Evolutionary conservation across 2,329 filamentous ascomycete species (phyloP), one percentile per base, ranked within the genome.

Genomic region (Bipolaris oryzae): DNA sequence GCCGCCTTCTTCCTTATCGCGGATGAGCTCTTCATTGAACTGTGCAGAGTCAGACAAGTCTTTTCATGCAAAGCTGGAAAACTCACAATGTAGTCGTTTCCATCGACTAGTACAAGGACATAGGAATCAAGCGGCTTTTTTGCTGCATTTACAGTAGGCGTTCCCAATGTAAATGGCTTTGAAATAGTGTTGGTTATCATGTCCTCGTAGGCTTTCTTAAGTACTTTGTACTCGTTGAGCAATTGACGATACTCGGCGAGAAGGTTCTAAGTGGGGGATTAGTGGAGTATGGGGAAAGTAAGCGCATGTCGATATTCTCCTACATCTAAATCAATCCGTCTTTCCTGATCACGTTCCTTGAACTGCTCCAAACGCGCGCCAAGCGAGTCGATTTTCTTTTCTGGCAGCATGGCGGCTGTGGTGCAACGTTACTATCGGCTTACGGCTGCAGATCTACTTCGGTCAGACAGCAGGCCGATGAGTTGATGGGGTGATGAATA

Each of bases 51-150:
- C 45, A 64, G 57, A 13, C 16, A 41, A 4, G 13, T 10, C 20
- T 21, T 13, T 7, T 2, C 16, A 15, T 9, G 23, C 41, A 5
- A 3, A 6, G 31, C 67, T 23, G 10, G 10, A 18, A 11, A 3
- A 53, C 64, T 44, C 42, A 72, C 70, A 20, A 81, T 66, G 63
- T 87, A 87, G 45, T 83, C 84, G 70, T 89, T 85, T 18, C 85
- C 86, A 54, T 89, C 86, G 11, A 89, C 75, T 0, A 89, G 75
- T 6, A 88, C 81, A 2, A 88, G 76, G 1, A 85, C 84, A 62
- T 87, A 88, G 0, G 85, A 81, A 58, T 84, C 84, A 18, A 82
- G 80, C 21, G 48, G 18, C 37, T 20, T 57, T 18, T 28, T 35
- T 21, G 35, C 34, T 34, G 42, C n/a, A 13, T 84, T 75, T 31